These are phyloP conservation scores for Sclerotiophoma versabilis DNA, from an alignment of 2,329 filamentous ascomycete genomes.

Conservation along the genomic window DNA sequence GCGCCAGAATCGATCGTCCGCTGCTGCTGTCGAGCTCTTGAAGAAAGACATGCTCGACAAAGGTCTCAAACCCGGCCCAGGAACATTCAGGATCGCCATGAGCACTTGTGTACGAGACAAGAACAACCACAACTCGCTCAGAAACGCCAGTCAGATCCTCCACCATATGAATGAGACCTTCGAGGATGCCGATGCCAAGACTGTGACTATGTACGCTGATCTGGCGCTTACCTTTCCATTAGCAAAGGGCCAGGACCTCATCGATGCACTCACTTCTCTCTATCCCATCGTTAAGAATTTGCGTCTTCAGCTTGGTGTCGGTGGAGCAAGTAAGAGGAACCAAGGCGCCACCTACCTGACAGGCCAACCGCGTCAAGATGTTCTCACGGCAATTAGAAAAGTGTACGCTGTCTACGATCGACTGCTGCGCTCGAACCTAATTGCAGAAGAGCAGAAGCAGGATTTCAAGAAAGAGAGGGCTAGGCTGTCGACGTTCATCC, in stretches of 20 bases:
- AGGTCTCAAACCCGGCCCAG: constrained; percentile 42
- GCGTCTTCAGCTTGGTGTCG: constrained; percentile 41
- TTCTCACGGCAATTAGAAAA: constrained; percentile 34
- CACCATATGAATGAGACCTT: constrained; percentile 48
- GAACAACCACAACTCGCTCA: constrained; percentile 73
- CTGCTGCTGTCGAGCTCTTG: constrained; percentile 66
- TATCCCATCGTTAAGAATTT: constrained; percentile 36
- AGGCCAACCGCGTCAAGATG: constrained; percentile 32
- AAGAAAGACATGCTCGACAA: constrained; percentile 38
- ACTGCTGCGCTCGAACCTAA: constrained; percentile 39
- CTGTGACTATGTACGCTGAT: constrained; percentile 40
- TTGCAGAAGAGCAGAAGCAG: constrained; percentile 38
- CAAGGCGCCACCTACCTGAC: constrained; percentile 23
- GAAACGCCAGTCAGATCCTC: constrained; percentile 70
- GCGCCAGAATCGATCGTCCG: constrained; percentile 70
- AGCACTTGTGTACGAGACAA: constrained; percentile 77
- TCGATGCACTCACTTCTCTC: constrained; percentile 39
- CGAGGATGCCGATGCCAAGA: constrained; percentile 41
- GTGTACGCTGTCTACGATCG: constrained; percentile 43
- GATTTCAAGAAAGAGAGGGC: constrained; percentile 37
- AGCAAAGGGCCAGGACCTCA: constrained; percentile 38
- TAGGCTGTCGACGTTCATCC: constrained; percentile 35
- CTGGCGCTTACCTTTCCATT: constrained; percentile 38
- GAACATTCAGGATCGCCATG: constrained; percentile 76
- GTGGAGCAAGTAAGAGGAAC: constrained; percentile 15